Percentiles rank a stretch among this genome's conserved stretches.
These are phyloP conservation scores for Ambrosiella cleistominuta DNA, from an alignment of 2,329 filamentous ascomycete species.

Conservation along the genomic window DNA sequence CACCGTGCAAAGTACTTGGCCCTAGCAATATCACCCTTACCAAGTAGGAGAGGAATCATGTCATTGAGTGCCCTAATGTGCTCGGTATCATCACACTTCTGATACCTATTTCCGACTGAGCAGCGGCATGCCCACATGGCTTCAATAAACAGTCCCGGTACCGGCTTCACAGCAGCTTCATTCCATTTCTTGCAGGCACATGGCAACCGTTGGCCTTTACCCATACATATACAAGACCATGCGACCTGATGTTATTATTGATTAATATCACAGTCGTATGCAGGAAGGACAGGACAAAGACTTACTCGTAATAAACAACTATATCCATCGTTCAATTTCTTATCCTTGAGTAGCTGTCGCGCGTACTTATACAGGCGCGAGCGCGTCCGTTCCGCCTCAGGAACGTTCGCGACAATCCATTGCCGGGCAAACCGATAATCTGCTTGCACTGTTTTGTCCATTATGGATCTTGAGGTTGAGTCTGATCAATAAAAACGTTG, in stretches of 20 bases:
- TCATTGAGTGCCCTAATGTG: conserved; percentile 27
- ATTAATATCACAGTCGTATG: too few species aligned
- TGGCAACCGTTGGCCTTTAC: conserved; percentile 21
- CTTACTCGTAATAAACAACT: too few species aligned
- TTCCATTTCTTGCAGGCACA: conserved; percentile 26
- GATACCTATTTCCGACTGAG: conserved; percentile 21
- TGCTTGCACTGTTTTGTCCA: too few species aligned
- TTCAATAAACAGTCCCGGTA: conserved; percentile 22
- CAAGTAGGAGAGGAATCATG: conserved; percentile 21
- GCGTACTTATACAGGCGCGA: too few species aligned
- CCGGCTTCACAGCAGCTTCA: conserved; percentile 16
- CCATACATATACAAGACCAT: conserved; percentile 19
- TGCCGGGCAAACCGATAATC: too few species aligned
- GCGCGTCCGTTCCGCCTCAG: too few species aligned
- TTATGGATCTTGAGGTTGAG: too few species aligned
- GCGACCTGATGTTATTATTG: not conserved
- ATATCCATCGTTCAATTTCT: too few species aligned
- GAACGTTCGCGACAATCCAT: too few species aligned
- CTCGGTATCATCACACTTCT: conserved; percentile 22
- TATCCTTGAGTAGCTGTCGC: too few species aligned
- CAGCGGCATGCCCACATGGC: conserved; percentile 25
- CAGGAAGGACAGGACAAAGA: too few species aligned
- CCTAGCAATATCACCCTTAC: conserved; percentile 23
- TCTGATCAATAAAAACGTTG: too few species aligned
- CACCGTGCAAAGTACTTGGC: conserved; percentile 26